These are phyloP conservation scores for Teunomyces tritomae DNA, from an alignment of 805 yeast genomes.

Conservation along the genomic window DNA sequence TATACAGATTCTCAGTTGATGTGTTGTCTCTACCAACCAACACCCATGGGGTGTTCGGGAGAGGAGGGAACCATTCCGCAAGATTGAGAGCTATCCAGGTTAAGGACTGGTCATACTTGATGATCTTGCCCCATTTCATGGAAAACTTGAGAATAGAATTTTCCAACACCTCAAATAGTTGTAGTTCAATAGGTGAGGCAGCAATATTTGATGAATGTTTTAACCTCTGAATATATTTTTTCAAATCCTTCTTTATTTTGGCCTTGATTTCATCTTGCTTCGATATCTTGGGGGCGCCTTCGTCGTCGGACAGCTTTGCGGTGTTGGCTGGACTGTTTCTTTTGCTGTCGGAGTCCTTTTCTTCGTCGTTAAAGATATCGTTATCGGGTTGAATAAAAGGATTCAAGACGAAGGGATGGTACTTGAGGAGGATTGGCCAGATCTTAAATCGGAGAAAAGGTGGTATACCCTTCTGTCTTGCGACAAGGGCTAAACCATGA, in stretches of 20 bases:
- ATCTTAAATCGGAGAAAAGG: constrained; percentile 72
- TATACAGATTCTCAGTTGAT: constrained; percentile 21
- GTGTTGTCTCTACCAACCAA: constrained; percentile 51
- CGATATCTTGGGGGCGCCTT: background rate
- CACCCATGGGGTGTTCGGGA: constrained; percentile 51
- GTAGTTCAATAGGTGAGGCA: constrained; percentile 45
- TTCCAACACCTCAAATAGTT: constrained; percentile 56
- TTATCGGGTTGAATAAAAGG: constrained; percentile 70
- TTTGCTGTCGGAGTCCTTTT: constrained; percentile 9
- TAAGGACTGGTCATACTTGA: constrained; percentile 77
- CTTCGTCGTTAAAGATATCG: constrained; percentile 23
- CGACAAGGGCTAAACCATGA: constrained; percentile 72
- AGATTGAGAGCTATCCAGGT: constrained; percentile 86
- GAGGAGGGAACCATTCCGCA: constrained; percentile 86
- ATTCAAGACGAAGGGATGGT: constrained; percentile 79
- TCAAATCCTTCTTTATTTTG: constrained; percentile 54
- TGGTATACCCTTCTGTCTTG: constrained; percentile 83
- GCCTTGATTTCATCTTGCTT: constrained; percentile 21
- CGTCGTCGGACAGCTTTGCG: background rate
- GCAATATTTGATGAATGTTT: constrained; percentile 27
- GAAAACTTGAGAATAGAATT: constrained; percentile 62
- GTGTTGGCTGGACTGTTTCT: constrained; percentile 6
- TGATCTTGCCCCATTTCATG: constrained; percentile 72
- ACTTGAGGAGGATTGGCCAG: constrained; percentile 80
- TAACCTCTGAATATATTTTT: constrained; percentile 55